A percentile compares a stretch with the other conserved stretches of the same genome.
These are phyloP conservation scores for Aurantiochytrium sp. DNA, from an alignment of 108 stramenopile genomes.

Conservation along the genomic window DNA sequence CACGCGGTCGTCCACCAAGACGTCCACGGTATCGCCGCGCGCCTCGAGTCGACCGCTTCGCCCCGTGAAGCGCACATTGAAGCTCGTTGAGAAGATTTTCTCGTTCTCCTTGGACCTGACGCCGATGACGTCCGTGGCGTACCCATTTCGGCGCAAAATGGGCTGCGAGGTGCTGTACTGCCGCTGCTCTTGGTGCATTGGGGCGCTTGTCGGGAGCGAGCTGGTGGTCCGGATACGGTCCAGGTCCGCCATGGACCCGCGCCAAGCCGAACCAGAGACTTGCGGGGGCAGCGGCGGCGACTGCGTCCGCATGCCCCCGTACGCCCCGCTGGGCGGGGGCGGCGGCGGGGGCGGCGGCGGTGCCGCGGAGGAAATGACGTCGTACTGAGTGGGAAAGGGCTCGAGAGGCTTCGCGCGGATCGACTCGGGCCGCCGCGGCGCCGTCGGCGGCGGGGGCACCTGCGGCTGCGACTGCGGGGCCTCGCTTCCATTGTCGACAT, in stretches of 20 bases:
- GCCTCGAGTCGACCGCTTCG: neutral
- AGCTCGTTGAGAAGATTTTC: neutral
- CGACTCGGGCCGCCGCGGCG: neutral
- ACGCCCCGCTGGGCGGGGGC: neutral
- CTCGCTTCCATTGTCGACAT: neutral
- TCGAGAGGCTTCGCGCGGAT: neutral
- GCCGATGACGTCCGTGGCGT: neutral
- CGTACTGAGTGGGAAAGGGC: neutral
- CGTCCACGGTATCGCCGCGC: neutral
- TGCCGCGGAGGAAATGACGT: neutral
- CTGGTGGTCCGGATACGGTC: neutral
- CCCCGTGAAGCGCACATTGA: slow-evolving; percentile 11
- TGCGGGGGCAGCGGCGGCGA: neutral
- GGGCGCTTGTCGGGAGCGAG: neutral
- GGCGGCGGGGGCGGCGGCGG: neutral
- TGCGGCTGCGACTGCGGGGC: neutral
- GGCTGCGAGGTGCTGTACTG: neutral
- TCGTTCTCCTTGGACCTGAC: neutral
- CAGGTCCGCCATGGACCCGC: neutral
- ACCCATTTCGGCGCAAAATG: neutral
- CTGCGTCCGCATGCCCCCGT: neutral
- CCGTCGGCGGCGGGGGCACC: neutral
- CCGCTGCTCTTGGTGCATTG: neutral
- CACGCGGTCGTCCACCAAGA: neutral
- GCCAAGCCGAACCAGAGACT: neutral